Conservation (phyloP, 2,329 filamentous ascomycete genomes). For the Hypocreales sp. region DNA sequence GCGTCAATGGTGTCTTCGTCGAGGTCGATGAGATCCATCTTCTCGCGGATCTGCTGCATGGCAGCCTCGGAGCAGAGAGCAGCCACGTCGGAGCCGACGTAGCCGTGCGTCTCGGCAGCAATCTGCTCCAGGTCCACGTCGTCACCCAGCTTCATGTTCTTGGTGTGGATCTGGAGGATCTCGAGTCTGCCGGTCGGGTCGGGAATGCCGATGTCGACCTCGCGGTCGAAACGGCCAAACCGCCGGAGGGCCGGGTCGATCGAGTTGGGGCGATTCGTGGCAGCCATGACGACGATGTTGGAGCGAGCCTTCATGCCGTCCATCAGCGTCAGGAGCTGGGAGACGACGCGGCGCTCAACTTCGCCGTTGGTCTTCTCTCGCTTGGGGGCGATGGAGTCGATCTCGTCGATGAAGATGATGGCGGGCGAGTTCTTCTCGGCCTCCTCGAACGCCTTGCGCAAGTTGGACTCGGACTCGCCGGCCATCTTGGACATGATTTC, state of each 20-base stretch:
- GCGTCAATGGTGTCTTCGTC: conserved; percentile 99
- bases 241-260: conserved; percentile 95
- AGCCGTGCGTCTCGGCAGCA: conserved; percentile 94
- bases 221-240: conserved; percentile 97
- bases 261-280: conserved; percentile 96
- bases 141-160: conserved; percentile 99
- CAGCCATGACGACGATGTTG: conserved; percentile 98
- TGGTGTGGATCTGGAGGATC: conserved; percentile 98
- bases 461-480: conserved; percentile 94
- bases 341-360: conserved; percentile 95
- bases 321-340: conserved; percentile 94
- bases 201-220: conserved; percentile 95
- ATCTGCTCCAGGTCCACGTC: conserved; percentile 96
- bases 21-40: conserved; percentile 99
- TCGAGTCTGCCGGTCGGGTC: conserved; percentile 97
- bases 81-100: conserved; percentile 95
- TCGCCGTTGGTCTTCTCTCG: conserved; percentile 99
- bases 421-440: conserved; percentile 98
- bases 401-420: conserved; percentile 99
- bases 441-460: conserved; percentile 98
- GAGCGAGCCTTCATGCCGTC: conserved; percentile 99
- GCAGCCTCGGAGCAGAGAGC: conserved; percentile 97
- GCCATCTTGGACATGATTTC: conserved; percentile 99
- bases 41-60: conserved; percentile 99
- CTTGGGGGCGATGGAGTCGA: conserved; percentile 98